Conservation (phyloP, 177 flowering plant species). For the Vitis hybrid region DNA sequence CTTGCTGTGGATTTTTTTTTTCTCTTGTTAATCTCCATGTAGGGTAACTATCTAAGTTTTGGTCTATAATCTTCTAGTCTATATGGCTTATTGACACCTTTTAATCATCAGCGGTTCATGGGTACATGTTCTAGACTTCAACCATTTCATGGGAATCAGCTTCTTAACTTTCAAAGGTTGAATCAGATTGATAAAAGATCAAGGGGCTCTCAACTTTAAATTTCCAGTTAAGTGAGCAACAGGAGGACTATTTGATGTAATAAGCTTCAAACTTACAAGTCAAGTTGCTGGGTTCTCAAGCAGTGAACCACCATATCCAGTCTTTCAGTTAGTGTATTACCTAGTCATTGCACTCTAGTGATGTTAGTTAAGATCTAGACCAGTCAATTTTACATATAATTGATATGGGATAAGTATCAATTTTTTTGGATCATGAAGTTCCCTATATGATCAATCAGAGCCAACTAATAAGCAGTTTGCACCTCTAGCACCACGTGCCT, state of each 20-base stretch:
- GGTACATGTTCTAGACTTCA: no score
- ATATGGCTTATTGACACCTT: no score
- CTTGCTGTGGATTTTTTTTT: no score
- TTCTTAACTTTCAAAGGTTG: not conserved
- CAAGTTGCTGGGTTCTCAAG: not conserved
- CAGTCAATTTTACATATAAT: no score
- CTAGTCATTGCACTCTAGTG: not conserved
- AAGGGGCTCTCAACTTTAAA: not conserved
- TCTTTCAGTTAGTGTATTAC: not conserved
- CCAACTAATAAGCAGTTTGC: not conserved
- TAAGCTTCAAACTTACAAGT: not conserved
- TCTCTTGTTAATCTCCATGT: no score
- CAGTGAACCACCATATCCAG: not conserved
- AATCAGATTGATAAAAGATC: not conserved
- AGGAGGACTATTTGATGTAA: not conserved
- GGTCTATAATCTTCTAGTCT: no score
- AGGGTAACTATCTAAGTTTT: no score
- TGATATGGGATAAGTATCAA: no score
- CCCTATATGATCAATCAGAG: not conserved
- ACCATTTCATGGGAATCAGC: no score
- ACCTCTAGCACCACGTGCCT: not conserved
- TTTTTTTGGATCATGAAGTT: slow-evolving; percentile 1
- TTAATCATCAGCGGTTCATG: no score
- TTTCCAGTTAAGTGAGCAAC: not conserved
- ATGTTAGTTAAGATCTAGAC: no score